Percentiles rank a stretch among this genome's conserved stretches.
Evolutionary conservation across 1,284 basidiomycete genomes (phyloP).

Genomic region (Vanrija humicola): DNA sequence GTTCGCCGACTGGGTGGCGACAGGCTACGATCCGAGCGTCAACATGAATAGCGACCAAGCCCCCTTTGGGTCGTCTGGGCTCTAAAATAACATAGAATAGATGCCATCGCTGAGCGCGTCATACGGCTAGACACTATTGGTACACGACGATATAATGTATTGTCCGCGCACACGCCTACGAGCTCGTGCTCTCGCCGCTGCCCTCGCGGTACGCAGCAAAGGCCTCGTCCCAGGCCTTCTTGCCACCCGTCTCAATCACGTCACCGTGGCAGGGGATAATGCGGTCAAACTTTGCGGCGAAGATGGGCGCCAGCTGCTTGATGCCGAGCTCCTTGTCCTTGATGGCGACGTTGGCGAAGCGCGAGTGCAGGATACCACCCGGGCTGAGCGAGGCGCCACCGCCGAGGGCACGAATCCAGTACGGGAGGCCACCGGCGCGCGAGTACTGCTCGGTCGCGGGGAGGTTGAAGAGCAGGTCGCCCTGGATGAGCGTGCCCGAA

Average conservation of each 20-base stretch:
- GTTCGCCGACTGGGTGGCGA: conserved; percentile 15
- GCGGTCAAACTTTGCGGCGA: conserved; percentile 64
- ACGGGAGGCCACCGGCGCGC: conserved; percentile 56
- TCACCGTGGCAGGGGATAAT: conserved; percentile 91
- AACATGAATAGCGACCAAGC: no score
- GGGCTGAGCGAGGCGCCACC: conserved; percentile 55
- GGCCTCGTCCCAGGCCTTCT: conserved; percentile 61
- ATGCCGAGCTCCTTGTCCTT: conserved; percentile 57
- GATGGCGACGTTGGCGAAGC: conserved; percentile 55
- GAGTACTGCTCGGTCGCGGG: conserved; percentile 74
- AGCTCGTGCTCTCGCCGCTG: no score
- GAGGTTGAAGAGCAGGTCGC: conserved; percentile 86
- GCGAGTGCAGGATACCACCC: conserved; percentile 59
- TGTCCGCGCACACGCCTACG: no score
- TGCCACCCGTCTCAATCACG: conserved; percentile 70
- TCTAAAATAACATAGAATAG: no score
- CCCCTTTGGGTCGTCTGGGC: no score
- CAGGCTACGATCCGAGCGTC: conserved; percentile 7
- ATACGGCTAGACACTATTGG: no score
- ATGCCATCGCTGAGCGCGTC: no score
- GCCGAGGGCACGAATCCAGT: conserved; percentile 33
- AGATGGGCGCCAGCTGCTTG: conserved; percentile 36
- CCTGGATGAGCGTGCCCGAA: conserved; percentile 75
- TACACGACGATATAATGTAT: no score
- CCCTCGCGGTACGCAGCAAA: conserved; percentile 8